Base-by-base conservation (phyloP, 495 filamentous ascomycete species). In the Penicillium robsamsonii region DNA sequence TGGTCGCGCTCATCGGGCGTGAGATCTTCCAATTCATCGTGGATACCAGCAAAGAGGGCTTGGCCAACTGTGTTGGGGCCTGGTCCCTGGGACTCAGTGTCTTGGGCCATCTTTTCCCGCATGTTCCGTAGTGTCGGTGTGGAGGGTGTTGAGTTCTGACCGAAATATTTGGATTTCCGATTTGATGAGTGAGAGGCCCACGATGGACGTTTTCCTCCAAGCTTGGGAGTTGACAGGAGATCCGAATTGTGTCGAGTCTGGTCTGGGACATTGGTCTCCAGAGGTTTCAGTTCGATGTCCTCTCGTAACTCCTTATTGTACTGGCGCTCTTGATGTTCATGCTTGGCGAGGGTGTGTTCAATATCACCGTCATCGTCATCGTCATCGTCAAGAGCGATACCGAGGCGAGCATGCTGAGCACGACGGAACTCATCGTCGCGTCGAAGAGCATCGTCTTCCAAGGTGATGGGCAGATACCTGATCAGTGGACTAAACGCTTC, bases 1-100 rank as follows among this genome's bases (percentile, higher is more conserved):
- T 84, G 81, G 64, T 97, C 92, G 58, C 94, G 82, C 71, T 96
- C 91, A 50, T 92, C 89, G 0, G 92, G 90, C 22, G 89, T 94
- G 45, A 98, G 79, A 73, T 97, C 94, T 68, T 97, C 94, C 47
- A 98, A 85, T 73, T 95, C 89, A 59, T 97, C 93, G 60, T 90
- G 81, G 66, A 92, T 89, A 44, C 88, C 89, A 24, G 88, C 84
- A 73, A 92, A 98, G 13, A 97, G 79, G 33, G 89, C 85, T 49
- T 88, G 84, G n/a, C 85, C 90, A 47, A 89, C 81, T 17, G 76
- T 61, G 24, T 76, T 70, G 6, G 72, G 76, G 24, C 66, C 53
- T 10, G 70, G 67, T 6, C 81, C 77, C 72, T 95, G 87, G 13
- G 85, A 80, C 74, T 95, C 89, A 20, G 87, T 59, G 59, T 88